Base-by-base conservation (phyloP, 2,329 filamentous ascomycete species). In the Pseudocercospora crystallina region DNA sequence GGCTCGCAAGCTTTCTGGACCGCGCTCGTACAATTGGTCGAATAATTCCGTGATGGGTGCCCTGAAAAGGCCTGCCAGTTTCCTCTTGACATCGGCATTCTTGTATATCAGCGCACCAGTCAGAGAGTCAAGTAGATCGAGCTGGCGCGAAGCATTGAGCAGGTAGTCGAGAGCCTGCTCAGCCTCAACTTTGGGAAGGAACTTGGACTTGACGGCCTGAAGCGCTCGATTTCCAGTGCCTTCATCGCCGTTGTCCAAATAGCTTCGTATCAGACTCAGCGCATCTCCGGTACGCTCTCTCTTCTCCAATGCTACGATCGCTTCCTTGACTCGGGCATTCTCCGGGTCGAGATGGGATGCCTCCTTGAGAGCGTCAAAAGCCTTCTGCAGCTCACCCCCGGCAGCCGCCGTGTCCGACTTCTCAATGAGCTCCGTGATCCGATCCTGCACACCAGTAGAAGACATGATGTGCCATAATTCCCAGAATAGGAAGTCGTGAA, bases 1-100 rank as follows among this genome's bases (percentile, higher is more conserved):
- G 3, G 71, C 72, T 56, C 72, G 69, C 49, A 76, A 73, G 31
- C 69, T 72, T 41, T 75, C 72, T 53, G 76, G 71, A 17, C 76
- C 76, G 12, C 71, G 68, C 43, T 70, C 67, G 47, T 72, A 77
- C 35, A 77, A 59, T 46, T 68, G 66, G 34, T 72, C 69, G 60
- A 75, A 77, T 17, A 69, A 69, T 30, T 69, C 63, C 3, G 73
- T 76, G 11, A 73, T 69, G 34, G 68, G 65, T 10, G 69, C 61
- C 17, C 62, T 54, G 32, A 77, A 61, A 5, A 65, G 64, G 30
- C 59, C 62, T 5, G 68, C 73, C n/a, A 78, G 62, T 43, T 63
- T 64, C 50, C 61, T 68, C 51, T 73, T 69, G 7, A 73, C 74
- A 20, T 69, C 68, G 8, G 51, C 49, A 43, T 61, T 63, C 9